Base-by-base conservation (phyloP, 192 early-diverging fungal species). In the Gamsiella multidivaricata region DNA sequence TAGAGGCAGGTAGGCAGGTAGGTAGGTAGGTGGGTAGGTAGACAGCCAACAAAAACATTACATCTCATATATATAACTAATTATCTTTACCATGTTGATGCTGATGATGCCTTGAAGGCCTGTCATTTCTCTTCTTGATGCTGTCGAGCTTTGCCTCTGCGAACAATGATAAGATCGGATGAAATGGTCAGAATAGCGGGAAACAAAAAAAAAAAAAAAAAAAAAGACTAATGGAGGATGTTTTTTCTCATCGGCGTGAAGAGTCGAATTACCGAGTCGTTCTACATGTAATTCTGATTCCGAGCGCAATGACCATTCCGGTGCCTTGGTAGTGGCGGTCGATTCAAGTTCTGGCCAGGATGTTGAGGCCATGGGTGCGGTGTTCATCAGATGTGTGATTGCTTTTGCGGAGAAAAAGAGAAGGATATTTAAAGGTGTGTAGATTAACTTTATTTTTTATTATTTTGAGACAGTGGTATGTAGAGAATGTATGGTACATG, bases 221-320 rank as follows among this genome's bases (percentile, higher is more conserved):
- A 1, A 15, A 11, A 26, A 1, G 10, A 32, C 8, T 5, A n/a
- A 46, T 43, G 43, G 20, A 18, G 3, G 17, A 18, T 7, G 5
- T 11, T 42, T 42, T 11, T 15, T 42, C 18, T 18, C 41, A 18
- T 42, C 18, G 41, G 41, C 18, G 41, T 42, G 41, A 42, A 15
- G 11, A 18, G 18, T 18, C n/a, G n/a, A n/a, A n/a, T 41, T 58
- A 74, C 71, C 63, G 4, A 74, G 63, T n/a, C 71, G 71, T 36
- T 61, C 71, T 3, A 74, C 50, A 54, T 74, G 71, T n/a, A 74
- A 57, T 59, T 74, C 71, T 52, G 71, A 74, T 65, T 74, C 62
- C 23, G 71, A 61, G 12, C 63, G 54, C 15, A 74, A 57, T 14
- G 55, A 42, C 71, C 71, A 74, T 54, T 74, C 63, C 32, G 55